Conservation (phyloP, 495 filamentous ascomycete genomes). For the Monascus purpureus region DNA sequence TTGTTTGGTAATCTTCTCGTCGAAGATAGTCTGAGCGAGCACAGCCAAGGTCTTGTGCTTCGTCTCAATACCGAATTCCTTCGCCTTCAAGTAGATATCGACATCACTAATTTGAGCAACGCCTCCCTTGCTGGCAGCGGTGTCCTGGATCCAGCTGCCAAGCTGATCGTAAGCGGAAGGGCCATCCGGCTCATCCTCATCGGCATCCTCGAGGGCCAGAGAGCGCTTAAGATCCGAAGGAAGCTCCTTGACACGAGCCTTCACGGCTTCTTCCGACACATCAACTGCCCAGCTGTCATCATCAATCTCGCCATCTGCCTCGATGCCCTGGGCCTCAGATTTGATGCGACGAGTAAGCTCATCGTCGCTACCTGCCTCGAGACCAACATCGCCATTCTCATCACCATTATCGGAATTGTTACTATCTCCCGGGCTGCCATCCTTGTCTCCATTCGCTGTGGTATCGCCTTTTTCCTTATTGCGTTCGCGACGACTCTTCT, state of each 20-base stretch:
- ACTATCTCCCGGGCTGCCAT: slow-evolving; percentile 59
- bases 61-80: slow-evolving; percentile 80
- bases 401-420: slow-evolving; percentile 52
- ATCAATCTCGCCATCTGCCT: slow-evolving; percentile 47
- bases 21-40: slow-evolving; percentile 85
- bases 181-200: slow-evolving; percentile 73
- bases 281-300: slow-evolving; percentile 93
- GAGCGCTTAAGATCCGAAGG: slow-evolving; percentile 84
- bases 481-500: slow-evolving; percentile 65
- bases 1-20: slow-evolving; percentile 78
- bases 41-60: slow-evolving; percentile 93
- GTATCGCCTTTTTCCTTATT: slow-evolving; percentile 50
- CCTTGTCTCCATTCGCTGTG: slow-evolving; percentile 47
- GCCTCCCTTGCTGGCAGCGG: slow-evolving; percentile 56
- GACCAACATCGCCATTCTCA: slow-evolving; percentile 54
- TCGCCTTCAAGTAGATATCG: slow-evolving; percentile 88
- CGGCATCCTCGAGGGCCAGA: slow-evolving; percentile 69
- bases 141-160: slow-evolving; percentile 77
- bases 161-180: slow-evolving; percentile 80
- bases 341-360: slow-evolving; percentile 84
- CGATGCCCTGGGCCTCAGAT: slow-evolving; percentile 63
- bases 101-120: slow-evolving; percentile 68
- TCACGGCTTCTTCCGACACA: slow-evolving; percentile 87
- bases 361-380: slow-evolving; percentile 79
- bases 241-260: slow-evolving; percentile 80